phyloP scores from a whole-genome alignment of 2,329 filamentous ascomycete genomes.

The Hirsutella rhossiliensis region DNA sequence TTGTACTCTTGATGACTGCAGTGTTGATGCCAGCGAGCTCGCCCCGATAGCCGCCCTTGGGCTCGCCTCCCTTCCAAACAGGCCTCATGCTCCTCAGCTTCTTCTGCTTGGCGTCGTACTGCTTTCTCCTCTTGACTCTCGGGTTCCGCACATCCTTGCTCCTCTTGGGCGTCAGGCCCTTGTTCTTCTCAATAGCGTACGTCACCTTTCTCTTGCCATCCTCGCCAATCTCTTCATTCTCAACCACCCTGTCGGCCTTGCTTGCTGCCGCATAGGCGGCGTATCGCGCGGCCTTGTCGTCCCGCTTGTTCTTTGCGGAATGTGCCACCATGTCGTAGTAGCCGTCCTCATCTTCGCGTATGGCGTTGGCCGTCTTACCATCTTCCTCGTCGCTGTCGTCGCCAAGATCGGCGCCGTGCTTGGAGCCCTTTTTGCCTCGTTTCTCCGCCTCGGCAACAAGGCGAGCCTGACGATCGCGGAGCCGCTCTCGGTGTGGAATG shows the following conservation, averaged over 20 bases:
- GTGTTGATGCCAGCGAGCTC: constrained; percentile 94
- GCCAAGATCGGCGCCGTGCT: constrained; percentile 53
- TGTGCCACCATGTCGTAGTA: constrained; percentile 87
- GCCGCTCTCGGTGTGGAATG: constrained; percentile 77
- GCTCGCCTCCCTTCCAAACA: constrained; percentile 75
- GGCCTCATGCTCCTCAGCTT: constrained; percentile 81
- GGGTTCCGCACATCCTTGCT: constrained; percentile 95
- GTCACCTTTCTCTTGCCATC: constrained; percentile 89
- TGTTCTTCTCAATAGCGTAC: constrained; percentile 95
- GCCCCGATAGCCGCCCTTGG: constrained; percentile 76
- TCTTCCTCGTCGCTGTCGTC: constrained; percentile 61
- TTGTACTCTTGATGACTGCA: constrained; percentile 83
- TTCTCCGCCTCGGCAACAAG: constrained; percentile 82
- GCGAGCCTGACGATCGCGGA: constrained; percentile 74
- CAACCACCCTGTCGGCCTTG: constrained; percentile 50
- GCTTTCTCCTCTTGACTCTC: constrained; percentile 94
- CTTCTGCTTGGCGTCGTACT: constrained; percentile 95
- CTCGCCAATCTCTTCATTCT: constrained; percentile 57
- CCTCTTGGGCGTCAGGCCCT: constrained; percentile 77
- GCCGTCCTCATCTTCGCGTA: constrained; percentile 51
- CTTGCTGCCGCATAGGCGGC: constrained; percentile 48
- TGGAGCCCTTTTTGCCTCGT: constrained; percentile 56
- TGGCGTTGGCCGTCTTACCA: constrained; percentile 35
- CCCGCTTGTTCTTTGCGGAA: constrained; percentile 55
- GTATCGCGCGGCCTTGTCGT: constrained; percentile 52